These are phyloP conservation scores for Nephelium lappaceum DNA, from an alignment of 345 rosid genomes.

Conservation along the genomic window DNA sequence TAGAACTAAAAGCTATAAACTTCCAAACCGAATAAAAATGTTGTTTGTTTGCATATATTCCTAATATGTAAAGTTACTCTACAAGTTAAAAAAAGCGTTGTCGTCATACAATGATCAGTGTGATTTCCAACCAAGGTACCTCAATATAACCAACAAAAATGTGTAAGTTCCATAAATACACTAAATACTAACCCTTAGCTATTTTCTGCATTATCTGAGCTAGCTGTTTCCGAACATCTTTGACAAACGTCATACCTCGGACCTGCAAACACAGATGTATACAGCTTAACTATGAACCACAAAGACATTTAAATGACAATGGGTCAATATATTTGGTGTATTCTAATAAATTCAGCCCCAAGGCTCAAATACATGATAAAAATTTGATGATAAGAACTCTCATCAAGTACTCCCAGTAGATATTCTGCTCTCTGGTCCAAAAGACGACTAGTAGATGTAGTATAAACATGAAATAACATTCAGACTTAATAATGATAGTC, in stretches of 20 bases:
- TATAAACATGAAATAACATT: not conserved
- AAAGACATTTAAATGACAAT: constrained; percentile 3
- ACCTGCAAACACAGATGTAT: constrained; percentile 48
- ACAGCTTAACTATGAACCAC: constrained; percentile 9
- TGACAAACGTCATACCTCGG: constrained; percentile 91
- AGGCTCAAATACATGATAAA: constrained; percentile 1
- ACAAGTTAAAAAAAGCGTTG: not conserved
- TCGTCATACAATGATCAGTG: not conserved
- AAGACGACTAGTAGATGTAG: constrained; percentile 3
- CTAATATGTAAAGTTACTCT: not conserved
- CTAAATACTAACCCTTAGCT: constrained; percentile 63
- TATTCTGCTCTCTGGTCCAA: not conserved
- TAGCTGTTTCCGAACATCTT: constrained; percentile 84
- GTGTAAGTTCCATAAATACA: constrained; percentile 16
- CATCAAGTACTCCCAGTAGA: too few relatives aligned
- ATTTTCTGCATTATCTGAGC: constrained; percentile 89
- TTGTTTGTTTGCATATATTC: not conserved
- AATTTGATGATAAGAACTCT: not conserved
- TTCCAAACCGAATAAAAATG: not conserved
- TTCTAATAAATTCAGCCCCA: not conserved
- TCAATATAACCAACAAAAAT: not conserved
- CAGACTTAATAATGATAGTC: not conserved
- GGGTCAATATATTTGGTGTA: not conserved
- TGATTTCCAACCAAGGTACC: not conserved
- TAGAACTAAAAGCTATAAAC: not conserved